Percentiles rank a stretch among this genome's conserved stretches.
phyloP scores from a whole-genome alignment of 1,284 basidiomycete species.

The Prillingera fragicola region DNA sequence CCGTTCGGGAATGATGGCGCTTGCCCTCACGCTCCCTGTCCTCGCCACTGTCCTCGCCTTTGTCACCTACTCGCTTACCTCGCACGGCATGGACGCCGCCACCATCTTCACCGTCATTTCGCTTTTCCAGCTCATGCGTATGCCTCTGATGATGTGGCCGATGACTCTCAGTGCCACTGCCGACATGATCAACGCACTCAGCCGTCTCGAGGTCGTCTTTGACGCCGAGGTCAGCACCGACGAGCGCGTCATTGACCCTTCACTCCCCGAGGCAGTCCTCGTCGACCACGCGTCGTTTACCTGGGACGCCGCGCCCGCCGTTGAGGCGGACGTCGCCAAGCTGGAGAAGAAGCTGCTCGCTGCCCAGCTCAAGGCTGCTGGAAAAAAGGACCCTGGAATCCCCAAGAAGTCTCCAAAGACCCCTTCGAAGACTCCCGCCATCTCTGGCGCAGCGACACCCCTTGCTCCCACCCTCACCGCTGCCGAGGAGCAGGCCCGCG shows the following conservation, averaged over 20 bases:
- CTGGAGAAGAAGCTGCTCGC: conserved; percentile 35
- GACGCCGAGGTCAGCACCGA: conserved; percentile 68
- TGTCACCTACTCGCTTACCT: conserved; percentile 67
- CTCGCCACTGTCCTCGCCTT: conserved; percentile 81
- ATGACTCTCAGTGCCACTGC: conserved; percentile 68
- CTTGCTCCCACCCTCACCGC: conserved; percentile 16
- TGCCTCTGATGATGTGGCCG: conserved; percentile 54
- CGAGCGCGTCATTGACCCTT: conserved; percentile 49
- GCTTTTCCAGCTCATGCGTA: conserved; percentile 59
- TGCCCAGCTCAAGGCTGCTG: conserved; percentile 19
- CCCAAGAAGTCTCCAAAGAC: neutral
- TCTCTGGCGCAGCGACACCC: conserved; percentile 15
- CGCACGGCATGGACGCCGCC: conserved; percentile 58
- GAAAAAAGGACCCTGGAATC: conserved; percentile 5
- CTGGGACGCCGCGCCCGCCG: conserved; percentile 70
- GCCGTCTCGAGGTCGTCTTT: conserved; percentile 64
- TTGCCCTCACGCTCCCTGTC: conserved; percentile 58
- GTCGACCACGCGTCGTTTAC: conserved; percentile 67
- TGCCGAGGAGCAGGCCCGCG: conserved; percentile 21
- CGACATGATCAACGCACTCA: conserved; percentile 70
- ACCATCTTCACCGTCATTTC: conserved; percentile 74
- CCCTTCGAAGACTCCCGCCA: conserved; percentile 15
- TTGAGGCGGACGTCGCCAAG: conserved; percentile 48
- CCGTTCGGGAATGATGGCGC: conserved; percentile 49
- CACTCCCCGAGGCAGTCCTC: conserved; percentile 58